Evolutionary conservation across 2,329 filamentous ascomycete species (phyloP).

Genomic region (Trichoderma brevicompactum): DNA sequence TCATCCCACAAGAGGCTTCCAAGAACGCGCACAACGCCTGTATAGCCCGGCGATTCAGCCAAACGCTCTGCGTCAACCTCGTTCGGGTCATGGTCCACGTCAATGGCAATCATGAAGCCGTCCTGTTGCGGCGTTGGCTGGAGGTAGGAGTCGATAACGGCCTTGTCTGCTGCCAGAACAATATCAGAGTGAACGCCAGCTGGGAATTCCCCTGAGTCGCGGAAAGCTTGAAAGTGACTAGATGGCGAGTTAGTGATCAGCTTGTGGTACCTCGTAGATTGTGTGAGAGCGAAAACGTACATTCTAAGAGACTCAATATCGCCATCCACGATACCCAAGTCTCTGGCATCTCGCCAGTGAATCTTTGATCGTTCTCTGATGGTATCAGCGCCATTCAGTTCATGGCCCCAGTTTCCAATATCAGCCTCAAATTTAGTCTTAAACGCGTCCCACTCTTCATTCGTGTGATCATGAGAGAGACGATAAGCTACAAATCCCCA

Average conservation of each 20-base stretch:
- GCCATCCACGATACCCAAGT: conserved; percentile 29
- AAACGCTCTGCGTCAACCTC: background rate
- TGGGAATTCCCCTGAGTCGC: background rate
- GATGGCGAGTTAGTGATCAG: background rate
- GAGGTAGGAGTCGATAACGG: conserved; percentile 36
- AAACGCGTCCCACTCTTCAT: conserved; percentile 36
- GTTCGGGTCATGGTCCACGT: conserved; percentile 3
- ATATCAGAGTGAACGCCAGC: conserved; percentile 4
- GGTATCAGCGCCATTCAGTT: conserved; percentile 15
- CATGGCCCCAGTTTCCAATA: conserved; percentile 36
- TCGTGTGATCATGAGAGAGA: conserved; percentile 30
- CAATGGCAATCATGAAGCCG: conserved; percentile 34
- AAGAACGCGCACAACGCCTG: conserved; percentile 33
- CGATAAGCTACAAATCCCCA: conserved; percentile 38
- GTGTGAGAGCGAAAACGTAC: conserved; percentile 27
- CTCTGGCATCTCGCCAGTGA: conserved; percentile 34
- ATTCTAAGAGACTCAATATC: conserved; percentile 34
- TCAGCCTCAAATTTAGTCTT: conserved; percentile 36
- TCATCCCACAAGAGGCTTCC: conserved; percentile 38
- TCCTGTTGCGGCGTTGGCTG: conserved; percentile 25
- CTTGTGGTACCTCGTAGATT: background rate
- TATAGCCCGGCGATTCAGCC: conserved; percentile 32
- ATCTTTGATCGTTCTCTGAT: conserved; percentile 32
- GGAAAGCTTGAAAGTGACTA: background rate
- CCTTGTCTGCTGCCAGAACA: conserved; percentile 36